phyloP scores from a whole-genome alignment of 768 basidiomycete genomes.

The Cytidiella melzeri region DNA sequence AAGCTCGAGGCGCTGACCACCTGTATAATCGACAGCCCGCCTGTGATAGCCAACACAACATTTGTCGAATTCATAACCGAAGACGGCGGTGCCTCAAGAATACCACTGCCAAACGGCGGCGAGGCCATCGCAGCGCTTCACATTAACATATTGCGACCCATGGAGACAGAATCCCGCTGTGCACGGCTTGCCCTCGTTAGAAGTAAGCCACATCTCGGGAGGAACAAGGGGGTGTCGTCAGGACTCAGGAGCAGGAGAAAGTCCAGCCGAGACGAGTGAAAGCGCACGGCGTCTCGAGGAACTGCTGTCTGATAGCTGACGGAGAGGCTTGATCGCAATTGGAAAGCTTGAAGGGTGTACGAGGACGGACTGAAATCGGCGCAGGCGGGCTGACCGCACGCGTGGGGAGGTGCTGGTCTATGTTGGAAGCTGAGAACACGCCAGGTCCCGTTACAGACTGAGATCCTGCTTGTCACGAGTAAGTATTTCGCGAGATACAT shows the following conservation, averaged over 20 bases:
- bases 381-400: constrained; percentile 13
- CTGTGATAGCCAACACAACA: no score
- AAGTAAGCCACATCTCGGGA: constrained; percentile 2
- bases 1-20: no score
- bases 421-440: no score
- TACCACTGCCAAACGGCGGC: no score
- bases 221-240: constrained; percentile 1
- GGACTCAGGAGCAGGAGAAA: constrained; percentile 15
- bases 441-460: no score
- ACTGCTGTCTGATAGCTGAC: constrained; percentile 44
- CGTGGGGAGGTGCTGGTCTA: no score
- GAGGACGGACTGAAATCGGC: constrained; percentile 10
- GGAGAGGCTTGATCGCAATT: background rate
- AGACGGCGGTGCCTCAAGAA: no score
- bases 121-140: background rate
- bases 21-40: no score
- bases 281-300: constrained; percentile 64
- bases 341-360: background rate
- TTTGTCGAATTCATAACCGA: no score
- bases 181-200: constrained; percentile 6
- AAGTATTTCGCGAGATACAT: no score
- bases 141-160: background rate
- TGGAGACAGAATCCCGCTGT: background rate
- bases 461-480: no score
- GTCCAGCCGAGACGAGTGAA: constrained; percentile 46